phyloP scores from a whole-genome alignment of 2,329 filamentous ascomycete genomes.

The Boeremia exigua region DNA sequence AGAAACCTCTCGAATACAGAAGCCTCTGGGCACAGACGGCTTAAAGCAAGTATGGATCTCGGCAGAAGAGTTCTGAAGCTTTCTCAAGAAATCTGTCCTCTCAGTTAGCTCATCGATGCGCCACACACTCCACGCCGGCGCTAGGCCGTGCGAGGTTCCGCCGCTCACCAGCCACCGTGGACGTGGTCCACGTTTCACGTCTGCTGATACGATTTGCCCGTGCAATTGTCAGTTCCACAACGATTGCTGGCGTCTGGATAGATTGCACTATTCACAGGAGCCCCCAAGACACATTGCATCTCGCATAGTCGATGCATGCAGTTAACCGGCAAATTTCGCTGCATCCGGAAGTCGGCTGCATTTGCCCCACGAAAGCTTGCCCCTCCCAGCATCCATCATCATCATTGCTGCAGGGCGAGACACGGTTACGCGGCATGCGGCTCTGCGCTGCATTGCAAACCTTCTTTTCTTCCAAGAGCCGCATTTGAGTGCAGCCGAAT shows the following conservation, averaged over 20 bases:
- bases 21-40: conserved; percentile 9
- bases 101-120: conserved; percentile 20
- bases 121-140: conserved; percentile 18
- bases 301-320: conserved; percentile 2
- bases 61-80: conserved; percentile 16
- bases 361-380: conserved; percentile 8
- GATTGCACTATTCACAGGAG: not conserved
- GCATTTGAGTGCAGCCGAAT: not conserved
- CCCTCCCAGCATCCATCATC: not conserved
- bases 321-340: not conserved
- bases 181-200: conserved; percentile 16
- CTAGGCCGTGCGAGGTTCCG: conserved; percentile 8
- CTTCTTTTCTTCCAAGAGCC: not conserved
- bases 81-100: conserved; percentile 35
- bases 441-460: conserved; percentile 8
- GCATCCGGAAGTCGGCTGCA: conserved; percentile 13
- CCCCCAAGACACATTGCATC: not conserved
- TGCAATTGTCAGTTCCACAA: not conserved
- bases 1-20: conserved; percentile 8
- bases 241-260: not conserved
- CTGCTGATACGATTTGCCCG: conserved; percentile 10
- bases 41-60: conserved; percentile 17
- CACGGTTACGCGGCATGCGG: conserved; percentile 16
- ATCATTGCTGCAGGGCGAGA: conserved; percentile 1
- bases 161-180: conserved; percentile 16